Base-by-base conservation (phyloP, 805 yeast genomes). In the Candida montana region DNA sequence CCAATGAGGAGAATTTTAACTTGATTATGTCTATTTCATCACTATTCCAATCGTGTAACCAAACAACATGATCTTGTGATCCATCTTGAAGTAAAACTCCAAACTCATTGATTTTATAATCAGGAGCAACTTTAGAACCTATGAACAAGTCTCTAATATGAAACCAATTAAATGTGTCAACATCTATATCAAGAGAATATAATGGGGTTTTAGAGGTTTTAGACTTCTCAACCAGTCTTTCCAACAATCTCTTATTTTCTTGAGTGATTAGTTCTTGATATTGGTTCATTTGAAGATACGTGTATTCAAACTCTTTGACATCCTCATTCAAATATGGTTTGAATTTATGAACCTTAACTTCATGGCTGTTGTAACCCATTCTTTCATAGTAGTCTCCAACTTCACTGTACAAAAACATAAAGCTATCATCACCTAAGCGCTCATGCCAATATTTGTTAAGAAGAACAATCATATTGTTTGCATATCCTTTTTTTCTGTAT, bases 361-460 rank as follows among this genome's bases (percentile, higher is more conserved):
- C 69, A 35, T 53, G 40, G 15, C 68, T 62, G n/a, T 57, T 63
- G 54, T 74, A 83, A 0, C 90, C 95, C 48, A 81, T 76, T 47
- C 68, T 64, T 29, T 68, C 63, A 58, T 88, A 88, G 50, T 72
- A 85, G 26, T 69, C 72, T 13, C 84, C 91, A 17, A 84, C 77
- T 37, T 81, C 93, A 47, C 91, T 81, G 69, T 85, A 86, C 39
- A 87, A 68, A 31, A 67, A 65, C 29, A 70, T 58, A 13, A 71
- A 56, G 18, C 58, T 45, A 17, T 62, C 54, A 9, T 54, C 48
- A 36, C 59, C 49, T 26, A 67, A 58, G 21, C 58, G 58, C 3
- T 59, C 46, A 19, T 63, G 71, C 43, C 63, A 62, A 35, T 55
- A 56, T 6, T 58, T 49, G 40, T 65, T 61, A 29, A 76, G 49